phyloP scores from a whole-genome alignment of 768 basidiomycete species.

The Amanita jacksonii region DNA sequence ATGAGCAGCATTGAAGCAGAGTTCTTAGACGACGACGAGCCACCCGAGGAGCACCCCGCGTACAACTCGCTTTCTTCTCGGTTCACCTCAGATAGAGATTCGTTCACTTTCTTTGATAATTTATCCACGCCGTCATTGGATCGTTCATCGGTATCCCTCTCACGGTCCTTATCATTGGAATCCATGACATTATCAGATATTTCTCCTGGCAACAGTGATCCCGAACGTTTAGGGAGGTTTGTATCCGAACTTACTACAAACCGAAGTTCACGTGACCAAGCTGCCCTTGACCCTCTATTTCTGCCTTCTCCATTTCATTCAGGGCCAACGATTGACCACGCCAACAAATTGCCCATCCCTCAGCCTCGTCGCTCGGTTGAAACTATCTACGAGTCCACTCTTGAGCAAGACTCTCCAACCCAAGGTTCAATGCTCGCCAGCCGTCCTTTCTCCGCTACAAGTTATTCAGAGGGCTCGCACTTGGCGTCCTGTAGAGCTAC shows the following conservation, averaged over 20 bases:
- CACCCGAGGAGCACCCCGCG: no score
- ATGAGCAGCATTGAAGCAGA: neutral
- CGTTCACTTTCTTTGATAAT: conserved; percentile 20
- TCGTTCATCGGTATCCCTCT: conserved; percentile 26
- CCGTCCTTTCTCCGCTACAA: neutral
- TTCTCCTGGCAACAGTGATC: conserved; percentile 16
- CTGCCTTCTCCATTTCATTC: neutral
- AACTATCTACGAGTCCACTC: neutral
- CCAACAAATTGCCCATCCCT: conserved; percentile 1
- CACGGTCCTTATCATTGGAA: conserved; percentile 31
- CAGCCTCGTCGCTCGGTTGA: no score
- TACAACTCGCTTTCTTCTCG: no score
- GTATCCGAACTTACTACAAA: neutral
- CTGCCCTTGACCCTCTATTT: neutral
- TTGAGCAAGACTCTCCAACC: no score
- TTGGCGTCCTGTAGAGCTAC: conserved; percentile 8
- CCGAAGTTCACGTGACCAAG: neutral
- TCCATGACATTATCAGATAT: conserved; percentile 22
- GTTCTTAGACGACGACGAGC: no score
- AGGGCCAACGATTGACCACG: neutral
- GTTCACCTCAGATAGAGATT: neutral
- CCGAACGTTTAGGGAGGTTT: conserved; percentile 11
- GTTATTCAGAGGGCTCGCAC: neutral
- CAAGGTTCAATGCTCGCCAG: conserved; percentile 1
- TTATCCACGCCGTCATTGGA: conserved; percentile 24